A percentile compares a stretch with the other conserved stretches of the same genome.
Evolutionary conservation across 495 filamentous ascomycete genomes (phyloP).

Genomic region (Xanthoparmelia taractica): DNA sequence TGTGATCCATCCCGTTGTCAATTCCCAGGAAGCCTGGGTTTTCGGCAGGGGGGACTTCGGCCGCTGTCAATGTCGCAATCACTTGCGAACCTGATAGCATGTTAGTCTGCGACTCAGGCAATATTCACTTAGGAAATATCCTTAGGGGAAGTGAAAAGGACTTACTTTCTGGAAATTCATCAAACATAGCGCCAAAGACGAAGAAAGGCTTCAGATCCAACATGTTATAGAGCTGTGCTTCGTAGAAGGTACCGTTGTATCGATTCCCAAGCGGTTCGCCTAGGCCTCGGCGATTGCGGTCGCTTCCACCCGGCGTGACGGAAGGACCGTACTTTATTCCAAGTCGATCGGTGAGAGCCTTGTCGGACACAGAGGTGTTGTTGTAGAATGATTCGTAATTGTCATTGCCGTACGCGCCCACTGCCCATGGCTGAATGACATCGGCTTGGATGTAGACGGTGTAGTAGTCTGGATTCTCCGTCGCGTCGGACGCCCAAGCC

Average conservation of each 20-base stretch:
- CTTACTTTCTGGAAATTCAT: conserved; percentile 31
- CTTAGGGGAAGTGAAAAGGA: neutral
- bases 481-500: conserved; percentile 21
- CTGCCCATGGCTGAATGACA: conserved; percentile 31
- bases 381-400: conserved; percentile 24
- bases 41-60: conserved; percentile 22
- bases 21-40: conserved; percentile 31
- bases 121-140: too few relatives aligned
- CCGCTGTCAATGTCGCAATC: conserved; percentile 16
- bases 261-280: conserved; percentile 28
- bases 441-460: conserved; percentile 28
- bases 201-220: conserved; percentile 30
- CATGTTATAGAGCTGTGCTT: conserved; percentile 28
- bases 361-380: conserved; percentile 25
- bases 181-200: conserved; percentile 33
- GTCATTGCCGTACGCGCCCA: conserved; percentile 27
- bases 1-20: conserved; percentile 33
- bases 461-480: conserved; percentile 25
- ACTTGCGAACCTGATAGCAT: neutral
- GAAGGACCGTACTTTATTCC: conserved; percentile 18
- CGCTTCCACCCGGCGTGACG: neutral
- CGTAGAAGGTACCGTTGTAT: conserved; percentile 30
- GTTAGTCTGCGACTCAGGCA: too few relatives aligned
- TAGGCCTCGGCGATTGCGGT: conserved; percentile 5
- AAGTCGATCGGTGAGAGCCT: conserved; percentile 23